Conservation (phyloP, 441 rosid genomes). For the Pelargonium myrrhifolium region DNA sequence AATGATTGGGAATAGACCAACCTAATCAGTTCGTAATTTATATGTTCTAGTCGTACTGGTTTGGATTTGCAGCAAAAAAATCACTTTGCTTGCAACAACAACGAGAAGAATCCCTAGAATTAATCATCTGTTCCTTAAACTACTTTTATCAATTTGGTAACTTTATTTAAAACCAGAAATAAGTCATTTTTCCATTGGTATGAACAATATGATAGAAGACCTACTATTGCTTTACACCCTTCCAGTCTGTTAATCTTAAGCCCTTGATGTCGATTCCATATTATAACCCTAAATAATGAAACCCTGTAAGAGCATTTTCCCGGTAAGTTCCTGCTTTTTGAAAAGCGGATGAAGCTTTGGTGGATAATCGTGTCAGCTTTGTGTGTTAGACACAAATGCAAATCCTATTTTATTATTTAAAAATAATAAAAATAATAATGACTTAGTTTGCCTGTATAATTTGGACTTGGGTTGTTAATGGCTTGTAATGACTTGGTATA, state of each 20-base stretch:
- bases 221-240: neutral
- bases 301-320: neutral
- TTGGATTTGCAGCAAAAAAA: neutral
- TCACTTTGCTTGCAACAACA: conserved; percentile 2
- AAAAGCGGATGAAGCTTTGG: neutral
- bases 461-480: too few species aligned
- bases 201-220: neutral
- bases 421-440: too few species aligned
- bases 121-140: neutral
- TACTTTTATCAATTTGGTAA: neutral
- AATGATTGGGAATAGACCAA: neutral
- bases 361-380: too few species aligned
- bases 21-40: neutral
- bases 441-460: too few species aligned
- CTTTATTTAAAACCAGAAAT: neutral
- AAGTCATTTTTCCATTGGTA: neutral
- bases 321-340: neutral
- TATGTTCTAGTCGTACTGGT: neutral
- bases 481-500: too few species aligned
- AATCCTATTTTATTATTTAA: too few species aligned
- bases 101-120: neutral
- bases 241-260: neutral
- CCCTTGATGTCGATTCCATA: neutral
- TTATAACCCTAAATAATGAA: neutral
- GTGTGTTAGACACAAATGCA: too few species aligned